A percentile compares a stretch with the other conserved stretches of the same genome.
Evolutionary conservation across 1,139 yeast genomes (phyloP).

Genomic region (Kodamaea alishanica): DNA sequence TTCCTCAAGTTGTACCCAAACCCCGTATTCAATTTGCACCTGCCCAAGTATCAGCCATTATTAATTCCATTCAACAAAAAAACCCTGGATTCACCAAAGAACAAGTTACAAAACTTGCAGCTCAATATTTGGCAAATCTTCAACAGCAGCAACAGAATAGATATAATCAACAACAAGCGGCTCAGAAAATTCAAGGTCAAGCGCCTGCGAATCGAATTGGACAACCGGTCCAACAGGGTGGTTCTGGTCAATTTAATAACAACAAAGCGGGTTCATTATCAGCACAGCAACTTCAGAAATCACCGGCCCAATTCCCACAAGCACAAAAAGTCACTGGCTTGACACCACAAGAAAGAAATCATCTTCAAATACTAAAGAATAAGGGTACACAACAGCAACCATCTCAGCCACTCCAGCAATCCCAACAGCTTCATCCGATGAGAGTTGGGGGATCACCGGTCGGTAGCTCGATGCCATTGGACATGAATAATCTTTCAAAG

Average conservation of each 20-base stretch:
- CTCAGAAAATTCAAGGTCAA: not conserved
- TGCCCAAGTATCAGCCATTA: conserved; percentile 66
- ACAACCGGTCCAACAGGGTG: conserved; percentile 4
- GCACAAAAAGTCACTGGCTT: conserved; percentile 27
- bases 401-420: conserved; percentile 23
- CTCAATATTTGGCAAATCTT: conserved; percentile 59
- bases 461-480: conserved; percentile 17
- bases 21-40: conserved; percentile 49
- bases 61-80: conserved; percentile 64
- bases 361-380: conserved; percentile 37
- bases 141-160: conserved; percentile 49
- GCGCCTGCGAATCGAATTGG: conserved; percentile 4
- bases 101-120: conserved; percentile 71
- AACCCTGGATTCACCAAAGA: conserved; percentile 67
- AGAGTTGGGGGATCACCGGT: conserved; percentile 4
- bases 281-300: not conserved
- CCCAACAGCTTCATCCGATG: conserved; percentile 16
- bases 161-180: conserved; percentile 24
- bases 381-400: conserved; percentile 33
- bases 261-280: not conserved
- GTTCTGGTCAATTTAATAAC: not conserved
- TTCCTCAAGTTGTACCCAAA: conserved; percentile 17
- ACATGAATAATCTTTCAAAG: conserved; percentile 20
- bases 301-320: conserved; percentile 11
- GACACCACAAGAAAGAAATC: conserved; percentile 37